A percentile compares a stretch with the other conserved stretches of the same genome.
phyloP scores from a whole-genome alignment of 768 basidiomycete species.

The Tephrocybe sp. region DNA sequence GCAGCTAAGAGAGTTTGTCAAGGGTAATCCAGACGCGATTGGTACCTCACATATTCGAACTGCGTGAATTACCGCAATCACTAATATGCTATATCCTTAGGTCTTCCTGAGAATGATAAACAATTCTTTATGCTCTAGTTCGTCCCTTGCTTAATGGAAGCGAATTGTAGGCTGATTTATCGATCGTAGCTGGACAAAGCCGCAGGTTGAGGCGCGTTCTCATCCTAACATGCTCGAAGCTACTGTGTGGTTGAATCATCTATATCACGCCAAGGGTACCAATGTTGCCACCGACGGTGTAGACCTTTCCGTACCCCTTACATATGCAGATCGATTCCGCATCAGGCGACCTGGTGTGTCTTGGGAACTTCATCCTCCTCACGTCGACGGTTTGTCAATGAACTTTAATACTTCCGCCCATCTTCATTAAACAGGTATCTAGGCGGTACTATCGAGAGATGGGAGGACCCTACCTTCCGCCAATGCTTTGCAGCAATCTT shows the following conservation, averaged over 20 bases:
- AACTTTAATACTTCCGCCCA: neutral
- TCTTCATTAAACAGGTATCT: slow-evolving; percentile 12
- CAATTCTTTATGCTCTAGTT: slow-evolving; percentile 77
- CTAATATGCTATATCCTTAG: slow-evolving; percentile 24
- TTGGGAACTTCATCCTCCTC: slow-evolving; percentile 49
- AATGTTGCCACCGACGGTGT: slow-evolving; percentile 44
- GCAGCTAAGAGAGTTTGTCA: slow-evolving; percentile 52
- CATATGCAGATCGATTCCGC: slow-evolving; percentile 72
- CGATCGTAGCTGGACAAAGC: slow-evolving; percentile 34
- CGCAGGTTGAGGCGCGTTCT: slow-evolving; percentile 66
- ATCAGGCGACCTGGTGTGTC: slow-evolving; percentile 63
- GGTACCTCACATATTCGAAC: slow-evolving; percentile 31
- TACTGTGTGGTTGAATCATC: slow-evolving; percentile 57
- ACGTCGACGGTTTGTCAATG: slow-evolving; percentile 37
- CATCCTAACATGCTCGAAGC: slow-evolving; percentile 63
- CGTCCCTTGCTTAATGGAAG: slow-evolving; percentile 17
- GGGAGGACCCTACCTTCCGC: slow-evolving; percentile 61
- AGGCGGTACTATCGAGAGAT: slow-evolving; percentile 76
- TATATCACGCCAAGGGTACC: slow-evolving; percentile 46
- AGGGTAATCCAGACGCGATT: slow-evolving; percentile 51
- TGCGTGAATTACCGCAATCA: neutral
- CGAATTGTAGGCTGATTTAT: neutral
- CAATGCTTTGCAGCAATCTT: slow-evolving; percentile 62
- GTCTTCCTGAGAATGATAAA: slow-evolving; percentile 53
- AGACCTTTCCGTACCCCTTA: slow-evolving; percentile 58